These are phyloP conservation scores for Phyllosticta citribraziliensis DNA, from an alignment of 2,329 filamentous ascomycete species.

Conservation along the genomic window DNA sequence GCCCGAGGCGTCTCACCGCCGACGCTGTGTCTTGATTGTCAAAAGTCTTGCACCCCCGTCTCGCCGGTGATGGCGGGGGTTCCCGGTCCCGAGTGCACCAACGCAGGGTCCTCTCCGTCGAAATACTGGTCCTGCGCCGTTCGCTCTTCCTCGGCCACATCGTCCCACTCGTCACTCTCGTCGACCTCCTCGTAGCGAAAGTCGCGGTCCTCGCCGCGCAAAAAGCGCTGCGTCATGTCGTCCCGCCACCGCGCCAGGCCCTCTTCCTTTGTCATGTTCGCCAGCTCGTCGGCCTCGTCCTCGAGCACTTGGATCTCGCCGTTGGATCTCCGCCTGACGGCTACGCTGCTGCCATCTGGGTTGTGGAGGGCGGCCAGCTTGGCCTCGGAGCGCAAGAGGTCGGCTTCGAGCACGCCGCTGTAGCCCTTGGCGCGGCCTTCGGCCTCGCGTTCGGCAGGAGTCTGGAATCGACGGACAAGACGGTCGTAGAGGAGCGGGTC, in stretches of 20 bases:
- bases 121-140: constrained; percentile 68
- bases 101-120: constrained; percentile 65
- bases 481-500: constrained; percentile 77
- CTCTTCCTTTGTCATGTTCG: constrained; percentile 52
- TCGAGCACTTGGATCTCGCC: constrained; percentile 51
- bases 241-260: constrained; percentile 59
- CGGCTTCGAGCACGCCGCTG: constrained; percentile 67
- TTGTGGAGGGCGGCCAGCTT: constrained; percentile 56
- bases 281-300: constrained; percentile 48
- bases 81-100: constrained; percentile 36
- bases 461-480: constrained; percentile 68
- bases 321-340: constrained; percentile 40
- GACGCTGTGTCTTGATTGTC: constrained; percentile 13
- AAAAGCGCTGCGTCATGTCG: constrained; percentile 64
- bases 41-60: constrained; percentile 41
- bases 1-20: not conserved
- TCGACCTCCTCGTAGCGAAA: constrained; percentile 71
- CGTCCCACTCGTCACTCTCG: constrained; percentile 61
- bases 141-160: constrained; percentile 47
- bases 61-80: constrained; percentile 31
- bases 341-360: constrained; percentile 42
- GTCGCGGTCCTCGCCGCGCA: constrained; percentile 64
- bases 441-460: constrained; percentile 59
- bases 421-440: constrained; percentile 69
- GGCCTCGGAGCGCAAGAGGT: constrained; percentile 65